Percentiles rank a stretch among this genome's conserved stretches.
Evolutionary conservation across 345 rosid genomes (phyloP).

Genomic region (Bruguiera sexangula): DNA sequence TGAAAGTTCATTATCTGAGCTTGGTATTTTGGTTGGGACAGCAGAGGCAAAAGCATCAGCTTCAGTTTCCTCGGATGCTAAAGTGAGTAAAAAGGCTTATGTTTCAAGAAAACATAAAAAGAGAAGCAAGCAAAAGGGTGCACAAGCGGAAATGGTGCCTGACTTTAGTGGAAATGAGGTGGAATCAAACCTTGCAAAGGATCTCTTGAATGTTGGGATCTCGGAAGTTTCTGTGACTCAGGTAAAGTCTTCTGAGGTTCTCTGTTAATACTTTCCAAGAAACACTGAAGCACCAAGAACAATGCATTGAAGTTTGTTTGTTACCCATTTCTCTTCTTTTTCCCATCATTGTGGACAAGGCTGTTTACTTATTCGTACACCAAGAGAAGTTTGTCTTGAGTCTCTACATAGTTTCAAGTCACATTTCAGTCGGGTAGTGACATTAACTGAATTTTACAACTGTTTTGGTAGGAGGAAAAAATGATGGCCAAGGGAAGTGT

Average conservation of each 20-base stretch:
- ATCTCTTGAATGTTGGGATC: conserved; percentile 31
- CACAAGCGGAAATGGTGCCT: conserved; percentile 41
- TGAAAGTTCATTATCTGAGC: conserved; percentile 68
- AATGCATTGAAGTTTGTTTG: background rate
- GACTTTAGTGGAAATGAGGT: conserved; percentile 33
- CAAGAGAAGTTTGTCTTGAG: too few relatives aligned
- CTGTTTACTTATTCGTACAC: too few relatives aligned
- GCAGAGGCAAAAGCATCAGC: conserved; percentile 35
- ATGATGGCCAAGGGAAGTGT: conserved; percentile 17
- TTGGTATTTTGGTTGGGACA: conserved; percentile 55
- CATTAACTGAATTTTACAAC: background rate
- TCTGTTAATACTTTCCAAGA: background rate
- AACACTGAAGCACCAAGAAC: background rate
- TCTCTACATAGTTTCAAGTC: too few relatives aligned
- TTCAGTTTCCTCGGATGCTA: conserved; percentile 42
- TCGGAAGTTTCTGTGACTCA: conserved; percentile 36
- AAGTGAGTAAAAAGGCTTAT: conserved; percentile 50
- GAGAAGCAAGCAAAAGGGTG: conserved; percentile 52
- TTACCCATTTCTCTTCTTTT: too few relatives aligned
- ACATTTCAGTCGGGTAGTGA: too few relatives aligned
- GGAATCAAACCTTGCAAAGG: conserved; percentile 32
- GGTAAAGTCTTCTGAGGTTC: conserved; percentile 37
- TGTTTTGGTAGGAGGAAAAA: conserved; percentile 41
- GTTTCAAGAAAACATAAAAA: conserved; percentile 57
- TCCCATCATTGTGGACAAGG: too few relatives aligned